A percentile compares a stretch with the other conserved stretches of the same genome.
These are phyloP conservation scores for Aspergillus sp. DNA, from an alignment of 2,329 filamentous ascomycete species.

Conservation along the genomic window DNA sequence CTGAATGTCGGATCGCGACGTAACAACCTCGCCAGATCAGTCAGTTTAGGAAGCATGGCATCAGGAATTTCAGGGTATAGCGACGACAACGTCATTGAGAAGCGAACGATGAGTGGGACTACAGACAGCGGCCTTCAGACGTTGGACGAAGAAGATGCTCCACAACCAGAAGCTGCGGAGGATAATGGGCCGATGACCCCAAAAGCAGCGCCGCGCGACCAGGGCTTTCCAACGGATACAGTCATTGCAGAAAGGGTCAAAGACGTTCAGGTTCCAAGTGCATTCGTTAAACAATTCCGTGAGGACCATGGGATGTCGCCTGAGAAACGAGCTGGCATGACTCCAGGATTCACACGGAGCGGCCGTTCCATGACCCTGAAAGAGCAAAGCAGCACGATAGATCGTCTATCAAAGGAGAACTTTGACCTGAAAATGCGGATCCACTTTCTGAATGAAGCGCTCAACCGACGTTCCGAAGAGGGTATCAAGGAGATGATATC, in stretches of 20 bases:
- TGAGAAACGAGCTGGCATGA: conserved; percentile 61
- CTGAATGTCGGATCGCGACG: conserved; percentile 32
- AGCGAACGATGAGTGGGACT: conserved; percentile 44
- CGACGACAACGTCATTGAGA: conserved; percentile 52
- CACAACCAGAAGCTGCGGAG: conserved; percentile 39
- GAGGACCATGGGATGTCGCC: conserved; percentile 68
- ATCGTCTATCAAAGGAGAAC: conserved; percentile 95
- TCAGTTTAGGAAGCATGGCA: conserved; percentile 87
- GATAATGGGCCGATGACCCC: conserved; percentile 70
- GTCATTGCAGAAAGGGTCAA: conserved; percentile 85
- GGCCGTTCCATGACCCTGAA: conserved; percentile 84
- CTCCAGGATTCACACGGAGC: conserved; percentile 56
- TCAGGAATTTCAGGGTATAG: conserved; percentile 69
- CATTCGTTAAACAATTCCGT: conserved; percentile 82
- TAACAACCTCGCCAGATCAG: conserved; percentile 68
- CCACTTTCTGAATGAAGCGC: conserved; percentile 90
- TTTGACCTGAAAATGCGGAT: conserved; percentile 97
- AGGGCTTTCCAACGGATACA: conserved; percentile 78
- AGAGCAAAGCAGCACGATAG: conserved; percentile 96
- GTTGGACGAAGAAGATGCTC: conserved; percentile 62
- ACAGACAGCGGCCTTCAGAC: conserved; percentile 58
- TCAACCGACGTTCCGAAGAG: conserved; percentile 93
- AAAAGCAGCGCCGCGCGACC: conserved; percentile 60
- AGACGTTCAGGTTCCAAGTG: conserved; percentile 89
- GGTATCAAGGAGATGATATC: conserved; percentile 97